Percentiles rank a stretch among this genome's conserved stretches.
These are phyloP conservation scores for California macrophylla DNA, from an alignment of 441 rosid genomes.

Conservation along the genomic window DNA sequence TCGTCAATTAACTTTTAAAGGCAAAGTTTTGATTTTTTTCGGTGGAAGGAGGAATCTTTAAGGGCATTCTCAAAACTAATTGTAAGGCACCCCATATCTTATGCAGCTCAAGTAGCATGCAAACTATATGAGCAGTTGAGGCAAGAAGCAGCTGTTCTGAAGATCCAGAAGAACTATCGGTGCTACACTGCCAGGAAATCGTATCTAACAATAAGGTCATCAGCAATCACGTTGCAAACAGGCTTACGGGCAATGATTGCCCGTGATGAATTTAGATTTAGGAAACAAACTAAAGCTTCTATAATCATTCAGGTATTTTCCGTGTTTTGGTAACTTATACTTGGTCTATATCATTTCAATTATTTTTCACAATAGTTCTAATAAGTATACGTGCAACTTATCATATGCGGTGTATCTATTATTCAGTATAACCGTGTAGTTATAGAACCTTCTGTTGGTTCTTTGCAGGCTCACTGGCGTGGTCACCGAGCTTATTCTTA, in stretches of 20 bases:
- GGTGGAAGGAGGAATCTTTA: neutral
- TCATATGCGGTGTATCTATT: neutral
- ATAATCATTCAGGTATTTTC: slow-evolving; percentile 39
- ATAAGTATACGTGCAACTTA: neutral
- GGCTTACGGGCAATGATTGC: slow-evolving; percentile 57
- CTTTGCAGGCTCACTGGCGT: slow-evolving; percentile 68
- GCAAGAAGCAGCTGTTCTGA: slow-evolving; percentile 50
- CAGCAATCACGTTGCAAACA: slow-evolving; percentile 48
- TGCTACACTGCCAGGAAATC: slow-evolving; percentile 34
- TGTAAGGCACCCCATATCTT: slow-evolving; percentile 10
- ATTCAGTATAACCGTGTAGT: neutral
- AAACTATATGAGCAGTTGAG: slow-evolving; percentile 38
- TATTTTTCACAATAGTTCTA: neutral
- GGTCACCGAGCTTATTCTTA: slow-evolving; percentile 52
- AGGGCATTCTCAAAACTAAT: neutral
- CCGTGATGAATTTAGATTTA: slow-evolving; percentile 50
- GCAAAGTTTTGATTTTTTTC: neutral
- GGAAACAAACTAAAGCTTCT: slow-evolving; percentile 50
- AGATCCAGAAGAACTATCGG: slow-evolving; percentile 51
- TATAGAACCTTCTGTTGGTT: slow-evolving; percentile 15
- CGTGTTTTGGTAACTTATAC: neutral
- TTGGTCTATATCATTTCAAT: neutral
- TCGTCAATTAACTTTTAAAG: neutral
- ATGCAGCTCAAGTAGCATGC: slow-evolving; percentile 47
- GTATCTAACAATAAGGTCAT: slow-evolving; percentile 29